Conservation (phyloP, 1,284 basidiomycete species). For the Quambalaria eucalypti region DNA sequence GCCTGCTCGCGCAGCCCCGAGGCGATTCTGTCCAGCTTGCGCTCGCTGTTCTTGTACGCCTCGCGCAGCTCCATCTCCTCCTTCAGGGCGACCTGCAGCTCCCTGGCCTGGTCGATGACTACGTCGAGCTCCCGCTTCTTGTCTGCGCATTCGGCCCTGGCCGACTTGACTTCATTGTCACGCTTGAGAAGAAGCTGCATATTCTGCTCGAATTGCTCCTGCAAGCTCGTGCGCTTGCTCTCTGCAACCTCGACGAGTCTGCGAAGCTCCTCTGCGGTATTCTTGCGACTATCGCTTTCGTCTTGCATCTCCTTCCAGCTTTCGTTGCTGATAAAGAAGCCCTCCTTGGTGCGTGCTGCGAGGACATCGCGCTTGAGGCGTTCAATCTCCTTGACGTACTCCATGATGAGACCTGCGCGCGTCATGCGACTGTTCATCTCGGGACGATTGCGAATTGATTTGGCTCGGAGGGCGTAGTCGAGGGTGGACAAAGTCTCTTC, state of each 20-base stretch:
- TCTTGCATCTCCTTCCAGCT: slow-evolving; percentile 31
- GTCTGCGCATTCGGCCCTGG: slow-evolving; percentile 23
- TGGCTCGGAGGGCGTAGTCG: slow-evolving; percentile 91
- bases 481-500: slow-evolving; percentile 97
- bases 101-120: slow-evolving; percentile 17
- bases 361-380: slow-evolving; percentile 81
- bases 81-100: slow-evolving; percentile 19
- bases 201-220: slow-evolving; percentile 45
- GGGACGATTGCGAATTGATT: slow-evolving; percentile 89
- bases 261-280: slow-evolving; percentile 27
- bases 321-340: slow-evolving; percentile 37
- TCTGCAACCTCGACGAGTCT: slow-evolving; percentile 35
- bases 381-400: slow-evolving; percentile 92
- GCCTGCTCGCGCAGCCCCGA: slow-evolving; percentile 60
- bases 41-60: slow-evolving; percentile 69
- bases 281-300: slow-evolving; percentile 27
- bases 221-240: slow-evolving; percentile 34
- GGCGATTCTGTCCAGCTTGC: slow-evolving; percentile 63
- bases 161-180: slow-evolving; percentile 25
- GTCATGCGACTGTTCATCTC: slow-evolving; percentile 92
- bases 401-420: slow-evolving; percentile 80
- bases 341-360: slow-evolving; percentile 40
- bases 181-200: slow-evolving; percentile 39
- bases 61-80: slow-evolving; percentile 57
- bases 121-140: slow-evolving; percentile 22